Evolutionary conservation across 495 filamentous ascomycete species (phyloP), one percentile per base, ranked within the genome.

Genomic region (Annulohypoxylon maeteangense): DNA sequence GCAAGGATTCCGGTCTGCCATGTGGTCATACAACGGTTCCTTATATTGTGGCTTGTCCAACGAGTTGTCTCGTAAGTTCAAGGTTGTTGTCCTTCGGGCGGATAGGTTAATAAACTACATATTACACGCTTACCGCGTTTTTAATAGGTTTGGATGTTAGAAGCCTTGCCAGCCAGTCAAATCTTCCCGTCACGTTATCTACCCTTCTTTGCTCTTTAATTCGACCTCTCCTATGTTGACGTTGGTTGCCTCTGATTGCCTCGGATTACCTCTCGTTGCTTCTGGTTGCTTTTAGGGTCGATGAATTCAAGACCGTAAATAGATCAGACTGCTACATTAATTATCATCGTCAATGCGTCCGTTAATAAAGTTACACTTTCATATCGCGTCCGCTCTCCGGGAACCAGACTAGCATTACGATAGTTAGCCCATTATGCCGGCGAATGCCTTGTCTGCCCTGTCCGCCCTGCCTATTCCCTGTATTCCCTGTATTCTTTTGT

Each of bases 11-110:
- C 48, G 36, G 45, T 23, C 29, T 70, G 71, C 71, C 71, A 74
- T 74, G 71, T 74, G 71, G 71, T 74, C 62, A 70, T 70, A 74
- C 67, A 74, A 70, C 71, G 71, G 71, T 74, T 62, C 45, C 18
- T 60, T 74, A 70, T 74, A 74, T 70, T 70, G 71, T 74, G 71
- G 71, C 71, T 74, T 67, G 47, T 66, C 50, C 40, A 64, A 65
- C 54, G 36, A 61, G 59, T 45, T 55, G 63, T 53, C 48, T 60
- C 67, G 22, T 57, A 44, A 58, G 55, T n/a, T n/a, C n/a, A n/a
- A n/a, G n/a, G n/a, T n/a, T n/a, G n/a, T 11, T 16, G 20, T 66
- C 56, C 51, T 29, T 59, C 53, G 60, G 63, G 54, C 61, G 64
- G 64, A 44, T 62, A 65, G 31, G 58, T 67, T 72, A 72, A 72